These are phyloP conservation scores for Camillea tinctor DNA, from an alignment of 2,329 filamentous ascomycete genomes.

Conservation along the genomic window DNA sequence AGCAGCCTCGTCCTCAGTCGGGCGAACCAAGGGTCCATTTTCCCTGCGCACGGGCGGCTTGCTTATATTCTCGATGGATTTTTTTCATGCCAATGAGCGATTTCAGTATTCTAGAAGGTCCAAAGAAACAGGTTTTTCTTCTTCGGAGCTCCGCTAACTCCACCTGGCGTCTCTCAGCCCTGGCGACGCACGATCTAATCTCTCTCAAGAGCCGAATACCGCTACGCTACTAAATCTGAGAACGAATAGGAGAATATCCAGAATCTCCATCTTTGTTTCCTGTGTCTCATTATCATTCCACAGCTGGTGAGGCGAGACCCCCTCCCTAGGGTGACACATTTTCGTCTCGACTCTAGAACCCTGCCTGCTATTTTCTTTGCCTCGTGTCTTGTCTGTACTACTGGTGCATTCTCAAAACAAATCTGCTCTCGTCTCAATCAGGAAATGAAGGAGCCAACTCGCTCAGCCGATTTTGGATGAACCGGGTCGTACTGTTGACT, in stretches of 20 bases:
- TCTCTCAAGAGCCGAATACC: conserved; percentile 1
- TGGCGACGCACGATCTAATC: conserved; percentile 3
- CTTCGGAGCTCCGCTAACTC: conserved; percentile 18
- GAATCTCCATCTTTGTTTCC: neutral
- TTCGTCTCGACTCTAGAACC: conserved; percentile 1
- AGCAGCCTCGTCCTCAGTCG: conserved; percentile 2
- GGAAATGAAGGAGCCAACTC: neutral
- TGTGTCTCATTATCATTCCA: conserved; percentile 13
- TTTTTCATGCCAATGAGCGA: conserved; percentile 1
- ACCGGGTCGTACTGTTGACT: neutral
- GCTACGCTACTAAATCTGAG: conserved; percentile 12
- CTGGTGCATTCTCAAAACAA: conserved; percentile 21
- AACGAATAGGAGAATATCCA: conserved; percentile 8
- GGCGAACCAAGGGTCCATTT: conserved; percentile 6
- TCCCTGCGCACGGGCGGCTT: neutral
- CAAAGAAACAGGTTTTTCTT: conserved; percentile 2
- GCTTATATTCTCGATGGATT: conserved; percentile 3
- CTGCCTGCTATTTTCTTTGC: conserved; percentile 4
- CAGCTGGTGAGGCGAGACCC: neutral
- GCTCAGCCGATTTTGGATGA: neutral
- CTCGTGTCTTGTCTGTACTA: conserved; percentile 17
- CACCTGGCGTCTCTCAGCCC: conserved; percentile 25
- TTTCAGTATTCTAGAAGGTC: conserved; percentile 5
- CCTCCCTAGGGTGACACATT: neutral
- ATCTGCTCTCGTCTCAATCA: conserved; percentile 6